A percentile compares a stretch with the other conserved stretches of the same genome.
These are phyloP conservation scores for Penicillium sp. DNA, from an alignment of 2,329 filamentous ascomycete genomes.

Conservation along the genomic window DNA sequence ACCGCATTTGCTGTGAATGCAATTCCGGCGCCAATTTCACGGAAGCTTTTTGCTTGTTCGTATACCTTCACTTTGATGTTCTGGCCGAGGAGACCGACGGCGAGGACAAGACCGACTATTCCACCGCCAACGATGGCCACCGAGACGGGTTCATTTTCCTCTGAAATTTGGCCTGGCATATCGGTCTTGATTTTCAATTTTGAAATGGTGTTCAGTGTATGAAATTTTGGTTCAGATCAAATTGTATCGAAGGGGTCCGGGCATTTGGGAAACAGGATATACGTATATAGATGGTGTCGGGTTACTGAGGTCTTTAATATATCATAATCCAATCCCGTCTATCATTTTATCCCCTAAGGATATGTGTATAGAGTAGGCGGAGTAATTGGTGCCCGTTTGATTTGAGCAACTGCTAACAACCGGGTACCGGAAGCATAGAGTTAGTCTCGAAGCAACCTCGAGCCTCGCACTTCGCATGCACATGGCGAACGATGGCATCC, in stretches of 20 bases:
- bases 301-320: too few species aligned
- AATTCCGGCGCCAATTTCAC: not conserved
- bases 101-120: conserved; percentile 40
- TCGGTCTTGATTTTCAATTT: not conserved
- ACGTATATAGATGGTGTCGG: too few species aligned
- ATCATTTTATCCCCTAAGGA: not conserved
- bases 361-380: not conserved
- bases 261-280: not conserved
- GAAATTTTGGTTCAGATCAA: not conserved
- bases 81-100: conserved; percentile 38
- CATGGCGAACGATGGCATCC: too few species aligned
- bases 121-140: conserved; percentile 42
- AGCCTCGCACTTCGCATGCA: too few species aligned
- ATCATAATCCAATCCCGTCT: too few species aligned
- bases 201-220: too few species aligned
- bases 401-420: not conserved
- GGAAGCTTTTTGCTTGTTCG: not conserved
- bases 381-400: not conserved
- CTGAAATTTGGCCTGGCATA: not conserved
- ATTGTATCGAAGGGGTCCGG: not conserved
- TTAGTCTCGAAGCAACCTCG: too few species aligned
- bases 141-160: not conserved
- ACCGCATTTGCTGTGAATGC: not conserved
- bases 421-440: too few species aligned
- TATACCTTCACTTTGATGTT: not conserved